Conservation (phyloP, 345 rosid genomes). For the Boechera divaricarpa region DNA sequence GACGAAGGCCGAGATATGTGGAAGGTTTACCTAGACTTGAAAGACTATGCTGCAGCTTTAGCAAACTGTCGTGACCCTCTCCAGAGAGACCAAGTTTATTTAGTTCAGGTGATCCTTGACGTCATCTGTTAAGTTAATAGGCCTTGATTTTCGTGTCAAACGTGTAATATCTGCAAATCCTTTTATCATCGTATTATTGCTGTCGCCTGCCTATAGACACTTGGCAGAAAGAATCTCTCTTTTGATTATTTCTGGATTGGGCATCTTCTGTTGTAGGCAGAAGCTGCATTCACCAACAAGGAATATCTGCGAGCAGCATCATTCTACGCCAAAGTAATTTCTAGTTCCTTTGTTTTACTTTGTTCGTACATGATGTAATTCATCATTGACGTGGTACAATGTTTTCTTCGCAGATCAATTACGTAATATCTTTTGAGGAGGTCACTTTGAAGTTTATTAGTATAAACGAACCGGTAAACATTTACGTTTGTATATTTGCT, state of each 20-base stretch:
- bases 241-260: conserved; percentile 41
- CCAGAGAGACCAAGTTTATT: conserved; percentile 96
- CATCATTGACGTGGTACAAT: conserved; percentile 32
- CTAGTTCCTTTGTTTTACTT: conserved; percentile 31
- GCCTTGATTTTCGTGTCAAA: conserved; percentile 21
- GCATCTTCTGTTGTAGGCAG: conserved; percentile 76
- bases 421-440: conserved; percentile 92
- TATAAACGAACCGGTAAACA: conserved; percentile 75
- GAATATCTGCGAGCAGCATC: conserved; percentile 96
- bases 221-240: conserved; percentile 30
- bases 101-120: conserved; percentile 75
- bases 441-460: conserved; percentile 90
- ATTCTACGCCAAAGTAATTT: conserved; percentile 86
- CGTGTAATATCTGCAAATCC: conserved; percentile 20
- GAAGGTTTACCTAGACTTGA: conserved; percentile 97
- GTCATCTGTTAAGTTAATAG: conserved; percentile 10
- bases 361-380: conserved; percentile 20
- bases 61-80: conserved; percentile 88
- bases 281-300: conserved; percentile 80
- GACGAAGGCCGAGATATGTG: conserved; percentile 99
- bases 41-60: conserved; percentile 92
- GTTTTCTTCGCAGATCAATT: conserved; percentile 71
- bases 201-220: conserved; percentile 11
- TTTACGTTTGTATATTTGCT: conserved; percentile 17
- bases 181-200: not conserved